These are phyloP conservation scores for Cichorium intybus DNA, from an alignment of 140 eudicot species.

Conservation along the genomic window DNA sequence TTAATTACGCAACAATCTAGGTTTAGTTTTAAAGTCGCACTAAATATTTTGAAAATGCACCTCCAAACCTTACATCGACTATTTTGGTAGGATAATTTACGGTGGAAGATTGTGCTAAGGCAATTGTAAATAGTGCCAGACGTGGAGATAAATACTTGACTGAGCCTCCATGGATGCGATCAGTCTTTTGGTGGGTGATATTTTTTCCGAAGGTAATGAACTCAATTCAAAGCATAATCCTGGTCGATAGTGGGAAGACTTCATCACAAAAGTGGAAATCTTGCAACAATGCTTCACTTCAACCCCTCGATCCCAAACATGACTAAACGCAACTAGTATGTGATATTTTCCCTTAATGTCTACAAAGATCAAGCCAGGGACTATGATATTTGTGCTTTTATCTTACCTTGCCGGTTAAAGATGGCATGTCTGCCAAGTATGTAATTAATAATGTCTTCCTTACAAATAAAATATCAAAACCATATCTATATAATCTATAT, in stretches of 20 bases:
- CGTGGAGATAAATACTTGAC: slow-evolving; percentile 37
- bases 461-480: background rate
- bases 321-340: slow-evolving; percentile 4
- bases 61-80: background rate
- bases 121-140: slow-evolving; percentile 21
- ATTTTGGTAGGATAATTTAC: slow-evolving; percentile 22
- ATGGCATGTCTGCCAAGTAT: background rate
- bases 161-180: slow-evolving; percentile 30
- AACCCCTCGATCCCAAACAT: background rate
- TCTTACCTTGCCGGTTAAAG: background rate
- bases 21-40: background rate
- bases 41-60: background rate
- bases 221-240: background rate
- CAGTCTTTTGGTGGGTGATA: slow-evolving; percentile 11
- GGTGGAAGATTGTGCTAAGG: slow-evolving; percentile 25
- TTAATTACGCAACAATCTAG: background rate
- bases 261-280: background rate
- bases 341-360: background rate
- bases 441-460: background rate
- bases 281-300: background rate
- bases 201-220: slow-evolving; percentile 11
- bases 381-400: background rate
- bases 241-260: background rate
- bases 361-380: background rate
- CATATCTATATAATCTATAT: no score